A percentile compares a stretch with the other conserved stretches of the same genome.
phyloP scores from a whole-genome alignment of 352 stramenopile genomes.

The Pythium insidiosum region DNA sequence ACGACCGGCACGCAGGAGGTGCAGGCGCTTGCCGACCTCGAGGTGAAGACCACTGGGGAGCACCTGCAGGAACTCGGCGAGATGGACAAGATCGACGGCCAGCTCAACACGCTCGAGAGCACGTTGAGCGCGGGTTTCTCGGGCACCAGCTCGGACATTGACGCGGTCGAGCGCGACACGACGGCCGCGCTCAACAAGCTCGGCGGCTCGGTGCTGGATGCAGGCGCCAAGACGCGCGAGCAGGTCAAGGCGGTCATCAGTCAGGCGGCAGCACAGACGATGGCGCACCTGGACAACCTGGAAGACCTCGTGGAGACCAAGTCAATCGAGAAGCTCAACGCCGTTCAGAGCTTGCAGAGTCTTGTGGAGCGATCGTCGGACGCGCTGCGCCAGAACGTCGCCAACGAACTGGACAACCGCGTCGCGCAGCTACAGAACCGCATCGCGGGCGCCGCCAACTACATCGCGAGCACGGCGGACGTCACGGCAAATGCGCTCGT shows the following conservation, averaged over 20 bases:
- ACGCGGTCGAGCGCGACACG: conserved; percentile 1
- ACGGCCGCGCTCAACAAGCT: background rate
- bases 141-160: conserved; percentile 1
- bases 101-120: conserved; percentile 2
- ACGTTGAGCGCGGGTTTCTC: background rate
- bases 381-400: background rate
- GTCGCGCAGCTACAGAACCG: background rate
- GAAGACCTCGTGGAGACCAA: background rate
- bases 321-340: background rate
- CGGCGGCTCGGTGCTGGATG: background rate
- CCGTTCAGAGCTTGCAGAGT: background rate
- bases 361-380: background rate
- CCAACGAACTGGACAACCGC: conserved; percentile 1
- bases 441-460: background rate
- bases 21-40: background rate
- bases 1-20: conserved; percentile 1
- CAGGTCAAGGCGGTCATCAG: background rate
- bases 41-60: conserved; percentile 2
- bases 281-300: background rate
- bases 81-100: conserved; percentile 1
- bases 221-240: background rate
- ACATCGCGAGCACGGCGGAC: background rate
- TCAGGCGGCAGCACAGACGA: conserved; percentile 1
- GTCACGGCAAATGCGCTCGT: background rate
- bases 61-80: background rate